These are phyloP conservation scores for Oryza punctata DNA, from an alignment of 176 grass and related monocot species.

Conservation along the genomic window DNA sequence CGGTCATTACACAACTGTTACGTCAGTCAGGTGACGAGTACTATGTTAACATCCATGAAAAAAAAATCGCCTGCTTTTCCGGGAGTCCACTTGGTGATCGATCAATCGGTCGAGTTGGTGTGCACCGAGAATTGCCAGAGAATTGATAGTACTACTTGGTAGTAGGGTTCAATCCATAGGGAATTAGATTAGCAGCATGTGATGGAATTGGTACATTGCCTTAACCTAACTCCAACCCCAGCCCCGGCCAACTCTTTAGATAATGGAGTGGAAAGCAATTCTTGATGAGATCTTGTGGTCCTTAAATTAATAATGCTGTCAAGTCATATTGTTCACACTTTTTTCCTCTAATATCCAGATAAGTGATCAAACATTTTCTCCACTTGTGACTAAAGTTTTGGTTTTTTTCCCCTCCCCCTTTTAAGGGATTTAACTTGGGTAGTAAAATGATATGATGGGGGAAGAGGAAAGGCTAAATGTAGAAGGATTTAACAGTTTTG, in stretches of 20 bases:
- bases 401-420: not conserved
- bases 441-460: not conserved
- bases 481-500: not conserved
- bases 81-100: not conserved
- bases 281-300: conserved; percentile 22
- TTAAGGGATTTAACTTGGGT: not conserved
- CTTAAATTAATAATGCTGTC: conserved; percentile 33
- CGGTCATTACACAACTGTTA: conserved; percentile 1
- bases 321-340: conserved; percentile 21
- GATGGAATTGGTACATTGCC: not conserved
- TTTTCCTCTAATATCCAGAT: not conserved
- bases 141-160: not conserved
- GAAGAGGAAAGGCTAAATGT: not conserved
- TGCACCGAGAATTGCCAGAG: not conserved
- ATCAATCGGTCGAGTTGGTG: not conserved
- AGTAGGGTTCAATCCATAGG: not conserved
- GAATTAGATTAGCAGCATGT: not conserved
- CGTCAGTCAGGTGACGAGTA: conserved; percentile 20
- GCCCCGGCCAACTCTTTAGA: not conserved
- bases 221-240: conserved; percentile 2
- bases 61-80: not conserved
- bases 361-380: not conserved
- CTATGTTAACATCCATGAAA: not conserved
- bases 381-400: not conserved
- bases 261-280: conserved; percentile 17